Evolutionary conservation across 257 asterid genomes (phyloP).

Genomic region (Cinchona pubescens): DNA sequence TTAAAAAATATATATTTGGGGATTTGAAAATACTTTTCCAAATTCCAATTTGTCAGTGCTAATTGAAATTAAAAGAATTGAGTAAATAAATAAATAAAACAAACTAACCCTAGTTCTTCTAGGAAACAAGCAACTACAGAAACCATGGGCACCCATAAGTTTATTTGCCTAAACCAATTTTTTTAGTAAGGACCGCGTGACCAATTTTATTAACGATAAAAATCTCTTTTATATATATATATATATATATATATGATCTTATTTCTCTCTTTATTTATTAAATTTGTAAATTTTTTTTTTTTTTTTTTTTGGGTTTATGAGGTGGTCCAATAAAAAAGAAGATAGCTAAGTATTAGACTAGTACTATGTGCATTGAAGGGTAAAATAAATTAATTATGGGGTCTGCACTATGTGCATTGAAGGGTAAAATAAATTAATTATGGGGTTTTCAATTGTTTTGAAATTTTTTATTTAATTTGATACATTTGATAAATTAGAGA

Average conservation of each 20-base stretch:
- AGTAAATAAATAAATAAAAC: too few relatives aligned
- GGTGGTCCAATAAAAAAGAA: background rate
- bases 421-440: background rate
- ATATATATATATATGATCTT: background rate
- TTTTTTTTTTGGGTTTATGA: background rate
- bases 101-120: slow-evolving; percentile 5
- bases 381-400: background rate
- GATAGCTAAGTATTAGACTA: background rate
- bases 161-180: slow-evolving; percentile 1
- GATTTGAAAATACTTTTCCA: background rate
- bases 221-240: too few relatives aligned
- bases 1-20: too few relatives aligned
- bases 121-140: slow-evolving; percentile 18
- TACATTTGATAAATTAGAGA: background rate
- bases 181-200: slow-evolving; percentile 15
- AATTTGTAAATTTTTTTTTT: background rate
- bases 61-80: slow-evolving; percentile 11
- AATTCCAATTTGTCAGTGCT: background rate
- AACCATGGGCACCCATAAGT: slow-evolving; percentile 23
- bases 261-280: background rate
- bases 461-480: background rate
- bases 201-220: slow-evolving; percentile 15
- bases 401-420: background rate
- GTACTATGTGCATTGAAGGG: background rate
- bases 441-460: too few relatives aligned